Evolutionary conservation across 768 basidiomycete genomes (phyloP), one percentile per base, ranked within the genome.

Genomic region (Xerocomellus chrysenteron): DNA sequence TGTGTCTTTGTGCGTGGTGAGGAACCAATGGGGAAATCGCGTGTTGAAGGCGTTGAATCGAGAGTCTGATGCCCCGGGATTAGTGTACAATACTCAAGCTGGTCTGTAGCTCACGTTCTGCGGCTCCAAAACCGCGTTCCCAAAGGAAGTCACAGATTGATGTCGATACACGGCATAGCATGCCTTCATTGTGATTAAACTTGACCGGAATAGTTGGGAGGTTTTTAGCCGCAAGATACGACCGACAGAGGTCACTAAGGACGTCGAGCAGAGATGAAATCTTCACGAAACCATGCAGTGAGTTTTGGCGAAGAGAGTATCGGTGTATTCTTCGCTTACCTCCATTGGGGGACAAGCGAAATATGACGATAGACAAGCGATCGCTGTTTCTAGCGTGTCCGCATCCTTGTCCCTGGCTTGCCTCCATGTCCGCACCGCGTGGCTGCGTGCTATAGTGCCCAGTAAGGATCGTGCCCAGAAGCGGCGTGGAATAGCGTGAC

Each of bases 11-110:
- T 79, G 70, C 1, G 76, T 75, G 2, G 73, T 74, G 21, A 88
- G 75, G 62, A 86, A 84, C 52, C 72, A 65, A 59, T 86, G 85
- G 17, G 86, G 85, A 58, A 85, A 86, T 46, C 80, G 79, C 57
- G 83, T 81, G 48, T 74, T 64, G n/a, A 83, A 71, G 35, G 74
- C 59, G 50, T 75, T 70, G 61, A 80, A 83, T 14, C 63, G 64
- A n/a, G 64, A 42, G 5, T 67, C 79, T 80, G 57, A 39, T 42
- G 30, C 36, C 35, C 45, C 16, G 42, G 44, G 30, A 53, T 55
- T 28, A 60, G 42, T 36, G 39, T 12, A 48, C 16, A 16, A 16
- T 39, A 19, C 33, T 46, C 47, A 2, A 28, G 39, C 41, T 9
- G 16, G 16, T 42, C 9, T 40, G 42, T n/a, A 42, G 56, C 77